Evolutionary conservation across 805 yeast genomes (phyloP), one percentile per base, ranked within the genome.

Genomic region (Kazachstania africana): DNA sequence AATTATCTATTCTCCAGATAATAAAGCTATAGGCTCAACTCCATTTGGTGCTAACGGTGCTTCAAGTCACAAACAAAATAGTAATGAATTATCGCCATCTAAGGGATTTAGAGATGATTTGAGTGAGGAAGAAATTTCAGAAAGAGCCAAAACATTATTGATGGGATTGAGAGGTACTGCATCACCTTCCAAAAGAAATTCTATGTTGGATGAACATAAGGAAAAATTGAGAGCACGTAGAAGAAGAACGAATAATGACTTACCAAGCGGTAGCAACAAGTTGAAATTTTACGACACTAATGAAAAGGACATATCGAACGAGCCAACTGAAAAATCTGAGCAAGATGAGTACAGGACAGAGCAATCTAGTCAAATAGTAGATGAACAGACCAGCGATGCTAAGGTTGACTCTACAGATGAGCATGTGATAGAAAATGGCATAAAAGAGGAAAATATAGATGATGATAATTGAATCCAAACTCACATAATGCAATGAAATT

Each of bases 101-200:
- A 30, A 27, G 12, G n/a, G n/a, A n/a, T n/a, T n/a, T n/a, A n/a
- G n/a, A 10, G 22, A 19, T 19, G 29, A 54, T 42, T 50, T 50
- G 2, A 49, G 49, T n/a, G 42, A 45, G 5, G 45, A 35, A 14
- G 58, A 53, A 26, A 47, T 54, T 23, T 46, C 44, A 9, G 55
- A 50, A 24, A 63, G 85, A 38, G 91, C 88, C 0, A 65, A 79
- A 49, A 67, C 62, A 31, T 62, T 79, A 36, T 59, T 79, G 13
- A 68, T 66, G 44, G 85, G 76, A 43, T 56, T 79, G 15, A 61
- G 87, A 45, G 63, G 65, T 6, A 50, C 55, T 16, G 36, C 40
- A 1, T 38, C 41, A 0, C 47, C 55, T 5, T 40, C 42, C 12
- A 47, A 43, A 23, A 37, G 40, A 5, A 42, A 37, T 24, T 56